A percentile compares a stretch with the other conserved stretches of the same genome.
Conservation (phyloP, 1,284 basidiomycete species). For the Sporisorium graminicola region DNA sequence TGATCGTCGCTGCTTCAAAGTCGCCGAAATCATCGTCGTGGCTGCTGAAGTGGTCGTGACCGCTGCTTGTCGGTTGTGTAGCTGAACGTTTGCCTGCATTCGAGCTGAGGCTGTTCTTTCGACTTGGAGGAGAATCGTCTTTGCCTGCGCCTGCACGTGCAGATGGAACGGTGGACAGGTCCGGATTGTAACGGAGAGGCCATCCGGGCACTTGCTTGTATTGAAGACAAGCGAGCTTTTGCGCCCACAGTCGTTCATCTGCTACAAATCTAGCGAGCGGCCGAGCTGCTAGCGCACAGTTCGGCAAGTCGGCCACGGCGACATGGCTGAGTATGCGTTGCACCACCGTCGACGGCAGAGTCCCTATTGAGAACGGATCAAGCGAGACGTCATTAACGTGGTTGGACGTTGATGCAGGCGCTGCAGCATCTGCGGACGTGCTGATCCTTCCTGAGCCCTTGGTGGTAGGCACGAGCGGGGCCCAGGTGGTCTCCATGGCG, state of each 20-base stretch:
- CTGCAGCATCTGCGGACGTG: slow-evolving; percentile 9
- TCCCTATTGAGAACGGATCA: slow-evolving; percentile 48
- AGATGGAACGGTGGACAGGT: slow-evolving; percentile 33
- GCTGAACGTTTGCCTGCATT: background rate
- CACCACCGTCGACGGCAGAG: slow-evolving; percentile 39
- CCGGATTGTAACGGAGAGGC: slow-evolving; percentile 32
- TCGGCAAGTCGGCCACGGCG: slow-evolving; percentile 40
- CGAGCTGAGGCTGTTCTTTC: slow-evolving; percentile 17
- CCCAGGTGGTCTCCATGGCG: slow-evolving; percentile 49
- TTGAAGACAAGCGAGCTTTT: slow-evolving; percentile 35
- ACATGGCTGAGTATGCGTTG: slow-evolving; percentile 50
- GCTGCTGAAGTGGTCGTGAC: slow-evolving; percentile 10
- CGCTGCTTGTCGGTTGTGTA: background rate
- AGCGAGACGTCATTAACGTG: slow-evolving; percentile 35
- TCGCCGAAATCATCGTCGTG: slow-evolving; percentile 85
- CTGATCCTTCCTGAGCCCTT: slow-evolving; percentile 23
- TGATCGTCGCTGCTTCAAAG: slow-evolving; percentile 37
- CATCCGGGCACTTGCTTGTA: slow-evolving; percentile 51
- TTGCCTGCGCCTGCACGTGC: background rate
- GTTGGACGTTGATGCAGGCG: background rate
- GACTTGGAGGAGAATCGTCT: background rate
- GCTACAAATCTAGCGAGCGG: slow-evolving; percentile 56
- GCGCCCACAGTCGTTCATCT: slow-evolving; percentile 55
- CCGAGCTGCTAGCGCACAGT: slow-evolving; percentile 42
- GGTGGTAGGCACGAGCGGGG: slow-evolving; percentile 45